Conservation (phyloP, 352 stramenopile genomes). For the Globisporangium canariense region DNA sequence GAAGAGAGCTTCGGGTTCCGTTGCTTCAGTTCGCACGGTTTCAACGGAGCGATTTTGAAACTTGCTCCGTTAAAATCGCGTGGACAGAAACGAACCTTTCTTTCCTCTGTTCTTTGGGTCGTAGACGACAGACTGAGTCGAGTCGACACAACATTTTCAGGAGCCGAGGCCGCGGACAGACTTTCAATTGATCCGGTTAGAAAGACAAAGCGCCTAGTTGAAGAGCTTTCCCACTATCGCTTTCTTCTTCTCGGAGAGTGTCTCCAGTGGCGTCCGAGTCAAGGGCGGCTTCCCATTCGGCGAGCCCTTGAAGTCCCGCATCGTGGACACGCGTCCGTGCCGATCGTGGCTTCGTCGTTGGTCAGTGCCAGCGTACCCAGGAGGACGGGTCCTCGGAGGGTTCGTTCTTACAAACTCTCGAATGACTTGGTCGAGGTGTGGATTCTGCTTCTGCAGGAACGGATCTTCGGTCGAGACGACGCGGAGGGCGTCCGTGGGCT, state of each 20-base stretch:
- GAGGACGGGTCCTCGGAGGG: slow-evolving; percentile 17
- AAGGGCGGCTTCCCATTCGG: slow-evolving; percentile 1
- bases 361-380: background rate
- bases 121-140: too few relatives aligned
- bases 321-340: slow-evolving; percentile 13
- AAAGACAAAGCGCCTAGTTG: too few relatives aligned
- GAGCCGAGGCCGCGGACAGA: too few relatives aligned
- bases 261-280: slow-evolving; percentile 9
- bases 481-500: slow-evolving; percentile 42
- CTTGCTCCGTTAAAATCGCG: too few relatives aligned
- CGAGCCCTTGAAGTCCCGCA: slow-evolving; percentile 11
- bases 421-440: slow-evolving; percentile 53
- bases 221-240: slow-evolving; percentile 15
- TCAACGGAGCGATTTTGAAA: too few relatives aligned
- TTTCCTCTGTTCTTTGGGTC: too few relatives aligned
- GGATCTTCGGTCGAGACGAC: slow-evolving; percentile 58
- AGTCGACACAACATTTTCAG: too few relatives aligned
- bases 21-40: too few relatives aligned
- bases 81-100: too few relatives aligned
- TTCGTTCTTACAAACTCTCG: slow-evolving; percentile 43
- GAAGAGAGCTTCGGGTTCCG: too few relatives aligned
- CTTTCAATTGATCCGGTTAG: too few relatives aligned
- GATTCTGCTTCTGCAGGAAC: slow-evolving; percentile 60
- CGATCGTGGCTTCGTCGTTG: background rate
- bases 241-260: slow-evolving; percentile 13